Evolutionary conservation across 2,329 filamentous ascomycete species (phyloP).

Genomic region (Hirsutella minnesotensis): DNA sequence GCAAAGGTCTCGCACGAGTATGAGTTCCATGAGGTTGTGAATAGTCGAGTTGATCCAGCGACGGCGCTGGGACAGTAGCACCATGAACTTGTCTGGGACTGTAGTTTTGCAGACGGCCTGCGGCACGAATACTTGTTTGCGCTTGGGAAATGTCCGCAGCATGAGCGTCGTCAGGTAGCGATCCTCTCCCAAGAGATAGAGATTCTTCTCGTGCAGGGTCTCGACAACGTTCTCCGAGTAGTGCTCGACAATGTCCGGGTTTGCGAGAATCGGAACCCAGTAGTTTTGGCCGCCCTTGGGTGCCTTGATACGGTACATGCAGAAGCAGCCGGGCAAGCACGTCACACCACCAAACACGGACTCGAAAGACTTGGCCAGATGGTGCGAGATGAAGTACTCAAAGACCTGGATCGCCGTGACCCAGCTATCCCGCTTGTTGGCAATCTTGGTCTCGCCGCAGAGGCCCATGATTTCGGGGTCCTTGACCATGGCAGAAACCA

Average conservation of each 20-base stretch:
- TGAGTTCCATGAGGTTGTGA: conserved; percentile 95
- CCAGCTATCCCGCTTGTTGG: conserved; percentile 92
- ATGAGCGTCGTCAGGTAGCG: conserved; percentile 93
- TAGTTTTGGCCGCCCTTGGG: conserved; percentile 98
- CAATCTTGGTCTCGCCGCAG: conserved; percentile 98
- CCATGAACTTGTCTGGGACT: conserved; percentile 84
- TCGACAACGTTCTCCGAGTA: conserved; percentile 99
- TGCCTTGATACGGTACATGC: conserved; percentile 99
- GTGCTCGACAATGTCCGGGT: conserved; percentile 96
- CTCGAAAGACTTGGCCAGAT: conserved; percentile 93
- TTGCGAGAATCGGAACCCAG: conserved; percentile 97
- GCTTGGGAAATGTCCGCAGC: conserved; percentile 97
- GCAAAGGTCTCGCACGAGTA: conserved; percentile 89
- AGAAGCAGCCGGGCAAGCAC: conserved; percentile 96
- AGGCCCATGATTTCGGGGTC: conserved; percentile 99
- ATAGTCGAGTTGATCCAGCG: conserved; percentile 99
- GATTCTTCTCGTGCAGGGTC: conserved; percentile 94
- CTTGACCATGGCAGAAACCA: conserved; percentile 98
- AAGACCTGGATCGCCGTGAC: conserved; percentile 98
- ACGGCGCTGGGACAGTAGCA: conserved; percentile 85
- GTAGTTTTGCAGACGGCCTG: conserved; percentile 98
- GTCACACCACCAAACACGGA: conserved; percentile 98
- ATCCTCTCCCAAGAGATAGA: conserved; percentile 85
- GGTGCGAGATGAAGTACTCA: conserved; percentile 98
- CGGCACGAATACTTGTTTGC: conserved; percentile 96